Conservation (phyloP, 208 protist genomes). For the Trypanosoma vivax region DNA sequence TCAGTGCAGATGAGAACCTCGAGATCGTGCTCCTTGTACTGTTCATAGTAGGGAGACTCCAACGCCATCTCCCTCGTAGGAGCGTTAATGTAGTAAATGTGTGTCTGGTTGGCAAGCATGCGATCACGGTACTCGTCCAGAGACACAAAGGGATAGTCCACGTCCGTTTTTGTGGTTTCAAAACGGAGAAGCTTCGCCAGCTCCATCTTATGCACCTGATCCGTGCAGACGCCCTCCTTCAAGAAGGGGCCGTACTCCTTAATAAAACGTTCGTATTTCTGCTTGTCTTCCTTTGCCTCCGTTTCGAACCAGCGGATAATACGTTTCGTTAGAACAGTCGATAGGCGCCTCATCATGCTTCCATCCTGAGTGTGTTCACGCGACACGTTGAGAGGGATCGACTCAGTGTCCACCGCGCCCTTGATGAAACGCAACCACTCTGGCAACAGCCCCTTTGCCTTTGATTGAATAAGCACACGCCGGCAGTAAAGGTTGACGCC, state of each 20-base stretch:
- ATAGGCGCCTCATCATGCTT: conserved; percentile 90
- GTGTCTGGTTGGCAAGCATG: conserved; percentile 91
- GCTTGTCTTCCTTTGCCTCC: conserved; percentile 87
- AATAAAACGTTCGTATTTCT: conserved; percentile 92
- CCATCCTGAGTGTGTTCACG: conserved; percentile 97
- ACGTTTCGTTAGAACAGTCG: conserved; percentile 88
- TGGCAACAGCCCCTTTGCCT: conserved; percentile 92
- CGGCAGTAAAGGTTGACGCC: conserved; percentile 93
- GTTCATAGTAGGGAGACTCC: conserved; percentile 94
- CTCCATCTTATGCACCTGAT: conserved; percentile 93
- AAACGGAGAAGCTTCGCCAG: conserved; percentile 92
- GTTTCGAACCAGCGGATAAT: conserved; percentile 89
- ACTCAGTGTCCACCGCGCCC: conserved; percentile 97
- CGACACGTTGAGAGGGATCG: conserved; percentile 97
- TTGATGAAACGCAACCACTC: conserved; percentile 96
- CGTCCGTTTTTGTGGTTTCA: conserved; percentile 75
- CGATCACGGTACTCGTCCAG: conserved; percentile 95
- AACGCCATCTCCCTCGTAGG: conserved; percentile 85
- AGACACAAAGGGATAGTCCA: conserved; percentile 76
- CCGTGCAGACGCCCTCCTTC: conserved; percentile 95
- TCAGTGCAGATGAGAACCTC: conserved; percentile 94
- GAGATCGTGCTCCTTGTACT: conserved; percentile 92
- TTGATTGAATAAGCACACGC: conserved; percentile 94
- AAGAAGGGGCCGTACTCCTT: conserved; percentile 92
- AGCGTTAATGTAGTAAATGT: conserved; percentile 95